A percentile compares a stretch with the other conserved stretches of the same genome.
Conservation (phyloP, 176 grass and related monocot genomes). For the Eleusine indica region DNA sequence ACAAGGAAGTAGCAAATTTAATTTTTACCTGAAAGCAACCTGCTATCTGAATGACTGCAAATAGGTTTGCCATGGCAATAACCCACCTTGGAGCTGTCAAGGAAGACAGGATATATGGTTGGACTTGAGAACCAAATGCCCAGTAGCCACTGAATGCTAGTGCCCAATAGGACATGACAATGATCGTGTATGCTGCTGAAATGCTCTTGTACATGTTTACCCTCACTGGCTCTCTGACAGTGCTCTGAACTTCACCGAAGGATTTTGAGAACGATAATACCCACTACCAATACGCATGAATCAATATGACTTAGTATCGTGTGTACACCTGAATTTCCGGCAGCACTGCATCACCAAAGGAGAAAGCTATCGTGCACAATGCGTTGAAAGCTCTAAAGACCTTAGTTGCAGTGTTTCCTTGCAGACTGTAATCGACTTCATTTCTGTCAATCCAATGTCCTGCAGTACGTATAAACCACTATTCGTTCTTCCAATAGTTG, state of each 20-base stretch:
- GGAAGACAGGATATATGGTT: conserved; percentile 78
- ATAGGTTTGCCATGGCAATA: conserved; percentile 79
- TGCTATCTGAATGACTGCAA: conserved; percentile 86
- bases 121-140: conserved; percentile 73
- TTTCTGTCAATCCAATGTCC: conserved; percentile 52
- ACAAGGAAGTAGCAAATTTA: background rate
- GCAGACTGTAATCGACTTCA: conserved; percentile 52
- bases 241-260: conserved; percentile 42
- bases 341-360: conserved; percentile 89
- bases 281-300: background rate
- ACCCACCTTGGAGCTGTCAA: conserved; percentile 67
- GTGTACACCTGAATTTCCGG: conserved; percentile 71
- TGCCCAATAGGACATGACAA: conserved; percentile 72
- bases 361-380: conserved; percentile 76
- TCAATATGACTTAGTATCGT: background rate
- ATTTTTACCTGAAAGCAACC: conserved; percentile 83
- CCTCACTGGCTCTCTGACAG: conserved; percentile 55
- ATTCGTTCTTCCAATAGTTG: background rate
- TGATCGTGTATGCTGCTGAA: conserved; percentile 59
- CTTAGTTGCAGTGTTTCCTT: conserved; percentile 54
- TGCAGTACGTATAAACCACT: conserved; percentile 18
- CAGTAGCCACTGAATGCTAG: conserved; percentile 76
- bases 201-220: conserved; percentile 77
- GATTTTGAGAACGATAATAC: background rate
- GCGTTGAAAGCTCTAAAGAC: conserved; percentile 74